Percentiles rank a stretch among this genome's conserved stretches.
phyloP scores from a whole-genome alignment of 2,329 filamentous ascomycete genomes.

The Fusarium neocosmosporiellum region DNA sequence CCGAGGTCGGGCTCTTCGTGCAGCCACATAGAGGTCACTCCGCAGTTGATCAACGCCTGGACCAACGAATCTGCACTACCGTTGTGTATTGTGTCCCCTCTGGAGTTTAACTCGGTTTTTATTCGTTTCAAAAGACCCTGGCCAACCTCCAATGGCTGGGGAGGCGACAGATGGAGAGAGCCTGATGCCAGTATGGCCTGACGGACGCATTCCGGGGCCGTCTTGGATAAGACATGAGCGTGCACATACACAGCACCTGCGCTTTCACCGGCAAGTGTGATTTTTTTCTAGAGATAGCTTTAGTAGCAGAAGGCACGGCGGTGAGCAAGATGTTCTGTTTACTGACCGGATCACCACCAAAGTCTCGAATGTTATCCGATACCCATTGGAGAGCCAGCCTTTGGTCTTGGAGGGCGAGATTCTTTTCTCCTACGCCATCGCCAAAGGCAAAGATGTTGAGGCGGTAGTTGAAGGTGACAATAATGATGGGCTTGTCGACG shows the following conservation, averaged over 20 bases:
- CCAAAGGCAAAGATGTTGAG: conserved; percentile 54
- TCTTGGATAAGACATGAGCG: conserved; percentile 53
- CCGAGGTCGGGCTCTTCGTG: conserved; percentile 51
- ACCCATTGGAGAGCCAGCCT: conserved; percentile 49
- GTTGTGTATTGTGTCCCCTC: neutral
- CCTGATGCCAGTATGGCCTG: conserved; percentile 55
- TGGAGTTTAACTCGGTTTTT: neutral
- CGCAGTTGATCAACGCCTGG: conserved; percentile 48
- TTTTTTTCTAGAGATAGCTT: conserved; percentile 42
- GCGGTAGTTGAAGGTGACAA: conserved; percentile 37
- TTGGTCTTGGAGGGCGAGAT: conserved; percentile 52
- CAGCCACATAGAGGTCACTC: conserved; percentile 55
- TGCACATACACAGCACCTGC: conserved; percentile 59
- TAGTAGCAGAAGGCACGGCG: neutral
- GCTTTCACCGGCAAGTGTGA: conserved; percentile 59
- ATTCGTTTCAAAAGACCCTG: neutral
- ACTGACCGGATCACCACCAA: conserved; percentile 44
- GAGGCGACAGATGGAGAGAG: conserved; percentile 55
- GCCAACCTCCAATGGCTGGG: conserved; percentile 43
- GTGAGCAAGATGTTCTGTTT: accelerated
- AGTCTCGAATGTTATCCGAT: conserved; percentile 40
- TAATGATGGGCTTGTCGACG: conserved; percentile 32
- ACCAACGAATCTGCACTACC: conserved; percentile 37
- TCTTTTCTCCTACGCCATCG: conserved; percentile 49
- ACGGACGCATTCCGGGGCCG: conserved; percentile 36